Evolutionary conservation across 805 yeast species (phyloP), one percentile per base, ranked within the genome.

Genomic region (Zygosaccharomyces rouxii): DNA sequence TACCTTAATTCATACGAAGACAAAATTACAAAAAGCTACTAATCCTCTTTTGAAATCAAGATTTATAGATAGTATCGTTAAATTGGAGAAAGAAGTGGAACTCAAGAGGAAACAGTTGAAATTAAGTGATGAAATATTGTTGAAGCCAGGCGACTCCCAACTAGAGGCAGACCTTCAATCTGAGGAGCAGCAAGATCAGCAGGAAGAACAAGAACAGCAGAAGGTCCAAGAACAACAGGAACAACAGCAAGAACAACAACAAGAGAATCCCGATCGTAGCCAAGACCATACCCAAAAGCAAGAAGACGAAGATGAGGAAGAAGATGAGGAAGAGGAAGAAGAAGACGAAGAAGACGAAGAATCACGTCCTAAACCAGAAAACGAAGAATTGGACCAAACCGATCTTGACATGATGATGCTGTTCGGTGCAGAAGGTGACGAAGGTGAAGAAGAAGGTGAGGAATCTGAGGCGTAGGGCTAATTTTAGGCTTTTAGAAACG

Each of bases 21-120:
- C 75, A 40, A 89, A 86, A 58, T 78, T 88, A 42, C 79, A 76
- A 18, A 81, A 83, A 55, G 89, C 90, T 14, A 74, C 81, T 3
- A 89, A 89, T 62, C 90, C 92, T 57, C 84, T 92, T 69, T 76
- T 94, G 80, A 81, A 84, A 61, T 86, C 84, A 66, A 83, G 97
- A 70, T 86, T 90, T 64, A 76, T 83, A 58, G 94, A 86, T 55
- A 89, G 85, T 44, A 86, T 88, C 44, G 78, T 76, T 49, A 83
- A 90, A 52, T 75, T 94, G 60, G 83, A 81, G 65, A 81, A 83
- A 47, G 96, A 92, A 58, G 75, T 89, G 51, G 96, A 89, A 47
- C 75, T 81, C 60, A 94, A 92, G 71, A 78, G 77, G 67, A 74
- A 83, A 51, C 89, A 84, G 58, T 71, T 89, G 57, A 71, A 69